A percentile compares a stretch with the other conserved stretches of the same genome.
phyloP scores from a whole-genome alignment of 495 filamentous ascomycete species.

The Oleoguttula mirabilis region DNA sequence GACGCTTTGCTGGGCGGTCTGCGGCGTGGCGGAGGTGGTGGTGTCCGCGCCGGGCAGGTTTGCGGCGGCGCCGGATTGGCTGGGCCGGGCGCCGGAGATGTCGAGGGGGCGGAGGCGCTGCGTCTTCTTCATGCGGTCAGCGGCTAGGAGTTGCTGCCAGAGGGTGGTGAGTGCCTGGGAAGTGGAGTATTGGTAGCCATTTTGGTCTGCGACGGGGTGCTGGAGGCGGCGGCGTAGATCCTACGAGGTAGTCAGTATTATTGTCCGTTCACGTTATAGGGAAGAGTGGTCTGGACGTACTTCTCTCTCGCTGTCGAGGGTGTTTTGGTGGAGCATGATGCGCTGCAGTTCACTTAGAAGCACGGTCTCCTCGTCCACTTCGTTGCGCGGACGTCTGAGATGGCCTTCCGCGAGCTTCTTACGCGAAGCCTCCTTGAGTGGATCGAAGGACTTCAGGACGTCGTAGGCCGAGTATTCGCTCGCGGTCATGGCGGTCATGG shows the following conservation, averaged over 20 bases:
- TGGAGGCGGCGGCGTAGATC: conserved; percentile 26
- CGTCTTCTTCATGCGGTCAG: conserved; percentile 80
- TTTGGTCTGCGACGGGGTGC: conserved; percentile 26
- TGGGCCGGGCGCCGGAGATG: conserved; percentile 14
- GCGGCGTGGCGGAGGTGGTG: conserved; percentile 38
- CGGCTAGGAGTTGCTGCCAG: conserved; percentile 60
- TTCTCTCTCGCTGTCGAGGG: conserved; percentile 77
- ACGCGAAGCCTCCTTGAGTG: conserved; percentile 58
- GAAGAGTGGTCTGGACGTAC: too few species aligned
- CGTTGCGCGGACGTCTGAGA: conserved; percentile 66
- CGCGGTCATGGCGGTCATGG: conserved; percentile 70
- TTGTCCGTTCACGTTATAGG: too few species aligned
- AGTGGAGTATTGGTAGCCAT: conserved; percentile 57
- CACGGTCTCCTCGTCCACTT: conserved; percentile 82
- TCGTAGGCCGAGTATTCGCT: conserved; percentile 71
- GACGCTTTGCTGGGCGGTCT: not conserved
- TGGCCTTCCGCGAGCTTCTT: conserved; percentile 75
- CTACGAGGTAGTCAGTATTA: too few species aligned
- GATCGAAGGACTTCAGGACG: conserved; percentile 73
- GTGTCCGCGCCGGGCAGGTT: conserved; percentile 15
- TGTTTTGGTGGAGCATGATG: conserved; percentile 69
- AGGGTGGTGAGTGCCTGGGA: conserved; percentile 68
- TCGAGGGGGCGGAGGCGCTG: conserved; percentile 33
- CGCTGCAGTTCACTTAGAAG: conserved; percentile 80
- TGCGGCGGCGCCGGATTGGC: conserved; percentile 9